These are phyloP conservation scores for Candida anglica DNA, from an alignment of 805 yeast genomes.

Conservation along the genomic window DNA sequence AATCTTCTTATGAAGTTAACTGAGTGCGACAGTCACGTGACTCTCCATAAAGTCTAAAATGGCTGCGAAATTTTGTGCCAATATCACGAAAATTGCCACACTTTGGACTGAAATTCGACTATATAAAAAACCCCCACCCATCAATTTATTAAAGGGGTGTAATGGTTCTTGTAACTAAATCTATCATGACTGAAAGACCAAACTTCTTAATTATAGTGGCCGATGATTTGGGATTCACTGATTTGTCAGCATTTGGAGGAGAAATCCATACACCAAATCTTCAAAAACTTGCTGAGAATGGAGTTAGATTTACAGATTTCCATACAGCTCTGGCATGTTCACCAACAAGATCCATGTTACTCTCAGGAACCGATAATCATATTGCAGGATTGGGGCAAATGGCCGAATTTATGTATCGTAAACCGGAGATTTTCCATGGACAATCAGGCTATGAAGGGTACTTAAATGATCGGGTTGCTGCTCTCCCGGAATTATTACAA, in stretches of 20 bases:
- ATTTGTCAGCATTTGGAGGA: conserved; percentile 50
- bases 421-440: conserved; percentile 36
- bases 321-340: conserved; percentile 65
- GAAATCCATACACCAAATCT: conserved; percentile 56
- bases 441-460: conserved; percentile 57
- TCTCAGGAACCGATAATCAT: conserved; percentile 61
- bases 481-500: conserved; percentile 47
- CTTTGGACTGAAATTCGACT: too few relatives aligned
- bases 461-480: conserved; percentile 47
- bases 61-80: too few relatives aligned
- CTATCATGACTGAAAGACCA: conserved; percentile 21
- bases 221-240: conserved; percentile 61
- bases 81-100: too few relatives aligned
- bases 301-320: conserved; percentile 52
- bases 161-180: conserved; percentile 61
- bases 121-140: too few relatives aligned
- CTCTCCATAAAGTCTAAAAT: too few relatives aligned
- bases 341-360: conserved; percentile 58
- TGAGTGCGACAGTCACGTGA: too few relatives aligned
- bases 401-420: conserved; percentile 41
- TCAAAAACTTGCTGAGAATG: conserved; percentile 38
- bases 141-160: too few relatives aligned
- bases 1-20: too few relatives aligned
- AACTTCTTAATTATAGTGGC: conserved; percentile 56
- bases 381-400: conserved; percentile 59